Conservation (phyloP, 2,329 filamentous ascomycete species). For the Trichophaea hybrida region DNA sequence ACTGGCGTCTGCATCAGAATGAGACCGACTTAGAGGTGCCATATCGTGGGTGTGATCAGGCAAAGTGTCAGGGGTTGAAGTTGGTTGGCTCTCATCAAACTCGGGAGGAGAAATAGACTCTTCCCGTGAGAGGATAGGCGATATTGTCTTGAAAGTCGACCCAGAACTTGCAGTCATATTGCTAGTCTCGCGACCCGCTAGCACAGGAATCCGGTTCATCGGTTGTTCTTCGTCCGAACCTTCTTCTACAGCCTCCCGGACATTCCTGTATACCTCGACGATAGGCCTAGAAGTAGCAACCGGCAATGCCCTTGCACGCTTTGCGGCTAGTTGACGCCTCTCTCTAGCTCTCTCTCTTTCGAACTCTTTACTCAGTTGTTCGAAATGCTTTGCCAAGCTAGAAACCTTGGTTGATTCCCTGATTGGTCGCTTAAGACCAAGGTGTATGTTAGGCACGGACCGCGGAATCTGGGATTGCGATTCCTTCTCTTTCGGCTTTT, state of each 20-base stretch:
- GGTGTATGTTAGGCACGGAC: slow-evolving; percentile 42
- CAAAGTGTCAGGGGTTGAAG: neutral
- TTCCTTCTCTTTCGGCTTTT: slow-evolving; percentile 34
- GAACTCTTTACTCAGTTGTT: slow-evolving; percentile 90
- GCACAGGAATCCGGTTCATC: slow-evolving; percentile 17
- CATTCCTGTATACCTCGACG: slow-evolving; percentile 88
- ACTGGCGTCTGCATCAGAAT: slow-evolving; percentile 49
- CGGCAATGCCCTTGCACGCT: slow-evolving; percentile 68
- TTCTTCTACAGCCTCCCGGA: slow-evolving; percentile 82
- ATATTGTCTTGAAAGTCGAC: slow-evolving; percentile 14
- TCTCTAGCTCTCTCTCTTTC: slow-evolving; percentile 86
- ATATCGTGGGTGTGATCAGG: neutral
- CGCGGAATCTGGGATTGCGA: slow-evolving; percentile 66
- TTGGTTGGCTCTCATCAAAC: neutral
- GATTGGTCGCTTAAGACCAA: neutral
- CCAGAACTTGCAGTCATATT: slow-evolving; percentile 24
- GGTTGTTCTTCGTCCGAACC: slow-evolving; percentile 29
- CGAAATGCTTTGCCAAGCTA: slow-evolving; percentile 86
- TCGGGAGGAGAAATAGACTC: neutral
- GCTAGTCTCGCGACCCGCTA: slow-evolving; percentile 23
- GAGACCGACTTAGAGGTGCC: slow-evolving; percentile 13
- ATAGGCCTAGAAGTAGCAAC: slow-evolving; percentile 88
- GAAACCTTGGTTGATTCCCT: slow-evolving; percentile 52
- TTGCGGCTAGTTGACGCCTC: slow-evolving; percentile 64
- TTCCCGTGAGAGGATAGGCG: slow-evolving; percentile 6